phyloP scores from a whole-genome alignment of 2,329 filamentous ascomycete species.

The Teratosphaeria gauchensis region DNA sequence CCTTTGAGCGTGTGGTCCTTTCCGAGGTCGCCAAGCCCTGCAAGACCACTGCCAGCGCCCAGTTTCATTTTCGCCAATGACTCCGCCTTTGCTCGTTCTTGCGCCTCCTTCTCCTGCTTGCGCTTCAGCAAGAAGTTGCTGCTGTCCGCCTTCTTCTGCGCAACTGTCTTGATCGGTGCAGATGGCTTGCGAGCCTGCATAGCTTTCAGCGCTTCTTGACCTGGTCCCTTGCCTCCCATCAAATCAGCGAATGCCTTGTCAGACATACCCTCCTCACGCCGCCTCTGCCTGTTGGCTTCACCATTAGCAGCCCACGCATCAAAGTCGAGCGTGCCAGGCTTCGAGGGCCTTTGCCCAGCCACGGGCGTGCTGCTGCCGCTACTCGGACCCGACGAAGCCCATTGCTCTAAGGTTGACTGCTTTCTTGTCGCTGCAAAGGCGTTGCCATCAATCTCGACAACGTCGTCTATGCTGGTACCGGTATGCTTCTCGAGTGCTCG shows the following conservation, averaged over 20 bases:
- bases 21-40: conserved; percentile 60
- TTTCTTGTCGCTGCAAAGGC: conserved; percentile 20
- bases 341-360: conserved; percentile 9
- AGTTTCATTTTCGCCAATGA: conserved; percentile 22
- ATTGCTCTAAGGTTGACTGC: conserved; percentile 32
- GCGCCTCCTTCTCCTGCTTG: conserved; percentile 62
- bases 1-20: conserved; percentile 68
- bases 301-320: conserved; percentile 18
- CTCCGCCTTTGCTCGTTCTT: conserved; percentile 47
- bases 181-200: conserved; percentile 3
- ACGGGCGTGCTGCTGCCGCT: conserved; percentile 15
- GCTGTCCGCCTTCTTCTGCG: conserved; percentile 30
- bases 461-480: conserved; percentile 23
- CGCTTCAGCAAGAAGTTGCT: conserved; percentile 63
- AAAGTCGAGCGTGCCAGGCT: conserved; percentile 24
- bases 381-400: conserved; percentile 26
- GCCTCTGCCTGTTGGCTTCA: conserved; percentile 2
- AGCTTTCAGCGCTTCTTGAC: conserved; percentile 11
- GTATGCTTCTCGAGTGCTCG: conserved; percentile 47
- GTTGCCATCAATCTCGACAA: conserved; percentile 5
- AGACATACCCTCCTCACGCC: conserved; percentile 1
- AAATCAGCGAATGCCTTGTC: conserved; percentile 9
- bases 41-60: conserved; percentile 69
- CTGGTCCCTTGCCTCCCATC: conserved; percentile 7
- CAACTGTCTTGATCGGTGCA: not conserved